Evolutionary conservation across 2,329 filamentous ascomycete species (phyloP), one percentile per base, ranked within the genome.

Genomic region (Aspergillus aculeatinus): DNA sequence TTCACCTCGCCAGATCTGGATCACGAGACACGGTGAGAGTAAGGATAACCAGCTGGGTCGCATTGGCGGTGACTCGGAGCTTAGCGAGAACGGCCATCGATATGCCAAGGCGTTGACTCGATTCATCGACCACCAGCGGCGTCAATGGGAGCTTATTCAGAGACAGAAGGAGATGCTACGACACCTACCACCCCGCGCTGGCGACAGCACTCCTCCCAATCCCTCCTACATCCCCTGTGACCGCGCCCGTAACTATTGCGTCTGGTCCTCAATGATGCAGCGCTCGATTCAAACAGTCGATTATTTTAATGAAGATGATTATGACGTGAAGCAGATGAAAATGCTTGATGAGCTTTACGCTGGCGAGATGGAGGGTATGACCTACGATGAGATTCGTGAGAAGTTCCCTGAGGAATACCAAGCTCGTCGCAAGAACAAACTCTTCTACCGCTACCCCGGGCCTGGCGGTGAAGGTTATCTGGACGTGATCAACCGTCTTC

Each of bases 271-370:
- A 2, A 98, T 98, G 94, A 85, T 99, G 64, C 89, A 90, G 73
- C 90, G 95, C 65, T 92, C 91, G 61, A 88, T 95, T 54, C 87
- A 96, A 72, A 96, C 93, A 0, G 92, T 90, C 0, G 87, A 95
- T 65, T 89, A 90, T 74, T 99, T 98, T 74, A 90, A 96, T 67
- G 95, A 98, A 65, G 94, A 98, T 23, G 91, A 96, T 57, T 96
- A 94, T 74, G 95, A 98, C 66, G 88, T 96, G 68, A 99, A 99
- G 80, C 91, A 96, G 67, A 96, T 94, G 92, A 90, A 93, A 70
- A 96, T 96, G 91, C 85, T 99, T 55, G 96, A 99, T 72, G 95
- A 99, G 77, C 86, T 99, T 52, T 96, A 98, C 69, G 89, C 94
- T 0, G 95, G 95, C 14, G 85, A 87, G 53, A 96, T 97, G 79